phyloP scores from a whole-genome alignment of 495 filamentous ascomycete genomes.

The Pseudevernia furfuracea region DNA sequence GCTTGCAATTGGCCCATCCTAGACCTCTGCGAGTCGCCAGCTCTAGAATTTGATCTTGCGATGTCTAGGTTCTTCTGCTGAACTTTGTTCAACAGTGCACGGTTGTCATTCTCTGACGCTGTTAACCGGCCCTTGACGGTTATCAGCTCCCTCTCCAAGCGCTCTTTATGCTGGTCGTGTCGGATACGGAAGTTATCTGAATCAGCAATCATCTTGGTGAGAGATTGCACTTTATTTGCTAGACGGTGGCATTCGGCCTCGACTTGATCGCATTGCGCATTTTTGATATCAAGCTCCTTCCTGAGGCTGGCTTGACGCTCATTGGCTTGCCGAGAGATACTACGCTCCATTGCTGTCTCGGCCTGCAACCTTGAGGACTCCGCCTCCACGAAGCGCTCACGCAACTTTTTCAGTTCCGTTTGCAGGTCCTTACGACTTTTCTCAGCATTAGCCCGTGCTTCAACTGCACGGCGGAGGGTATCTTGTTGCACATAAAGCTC shows the following conservation, averaged over 20 bases:
- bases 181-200: slow-evolving; percentile 79
- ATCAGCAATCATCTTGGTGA: slow-evolving; percentile 76
- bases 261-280: slow-evolving; percentile 61
- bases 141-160: slow-evolving; percentile 83
- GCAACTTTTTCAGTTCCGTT: slow-evolving; percentile 70
- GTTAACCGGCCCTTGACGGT: slow-evolving; percentile 84
- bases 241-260: slow-evolving; percentile 70
- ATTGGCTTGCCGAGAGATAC: slow-evolving; percentile 64
- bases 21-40: slow-evolving; percentile 75
- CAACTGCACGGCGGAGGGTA: slow-evolving; percentile 77
- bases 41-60: slow-evolving; percentile 78
- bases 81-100: slow-evolving; percentile 88
- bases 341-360: slow-evolving; percentile 72
- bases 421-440: slow-evolving; percentile 84
- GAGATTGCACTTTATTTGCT: slow-evolving; percentile 64
- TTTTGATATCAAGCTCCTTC: slow-evolving; percentile 68
- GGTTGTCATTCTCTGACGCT: slow-evolving; percentile 95
- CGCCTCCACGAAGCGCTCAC: slow-evolving; percentile 70
- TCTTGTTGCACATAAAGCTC: slow-evolving; percentile 98
- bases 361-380: slow-evolving; percentile 80
- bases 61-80: slow-evolving; percentile 98
- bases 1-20: slow-evolving; percentile 68
- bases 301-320: slow-evolving; percentile 73
- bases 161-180: slow-evolving; percentile 88
- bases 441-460: slow-evolving; percentile 69